Evolutionary conservation across 2,329 filamentous ascomycete genomes (phyloP), one percentile per base, ranked within the genome.

Genomic region (Aureobasidium sp.): DNA sequence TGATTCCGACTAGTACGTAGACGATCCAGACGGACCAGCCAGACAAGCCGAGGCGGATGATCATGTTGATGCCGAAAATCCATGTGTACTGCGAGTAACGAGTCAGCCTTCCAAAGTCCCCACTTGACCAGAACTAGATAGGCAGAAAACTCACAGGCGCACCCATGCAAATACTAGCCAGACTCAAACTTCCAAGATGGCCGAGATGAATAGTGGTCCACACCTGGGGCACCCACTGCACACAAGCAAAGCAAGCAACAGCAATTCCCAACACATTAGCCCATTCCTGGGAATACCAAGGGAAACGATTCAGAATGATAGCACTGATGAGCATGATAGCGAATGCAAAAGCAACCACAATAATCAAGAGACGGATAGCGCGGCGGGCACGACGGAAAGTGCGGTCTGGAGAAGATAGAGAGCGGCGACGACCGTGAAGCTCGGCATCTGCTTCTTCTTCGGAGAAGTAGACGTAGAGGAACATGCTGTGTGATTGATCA

Each of bases 161-260:
- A 73, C 96, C 92, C 37, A 97, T 94, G 73, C 88, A 90, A 90
- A 97, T 96, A 90, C 96, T 96, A 7, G 90, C 89, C 61, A 97
- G 92, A 71, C 91, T 96, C 67, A 97, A 77, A 73, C 91, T 96
- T 41, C 90, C 91, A 0, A 94, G 89, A 69, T 91, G 87, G 72
- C 93, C 90, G 62, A 96, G 79, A 61, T 81, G 83, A 75, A 90
- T 94, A 0, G 93, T 97, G 53, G 89, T 96, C 76, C 86, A 90
- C 66, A 97, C 94, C 75, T 97, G 92, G 0, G 92, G 92, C 29
- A 97, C 79, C 74, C 96, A 97, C 75, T 97, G 92, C 37, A 96
- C 82, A 0, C 84, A 87, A 0, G 93, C 90, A 6, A 97, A 83
- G 2, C 84, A 75, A 0, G 90, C 87, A 23, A 89, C 86, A 73